Evolutionary conservation across 2,329 filamentous ascomycete genomes (phyloP).

Genomic region (Colletotrichum sp.): DNA sequence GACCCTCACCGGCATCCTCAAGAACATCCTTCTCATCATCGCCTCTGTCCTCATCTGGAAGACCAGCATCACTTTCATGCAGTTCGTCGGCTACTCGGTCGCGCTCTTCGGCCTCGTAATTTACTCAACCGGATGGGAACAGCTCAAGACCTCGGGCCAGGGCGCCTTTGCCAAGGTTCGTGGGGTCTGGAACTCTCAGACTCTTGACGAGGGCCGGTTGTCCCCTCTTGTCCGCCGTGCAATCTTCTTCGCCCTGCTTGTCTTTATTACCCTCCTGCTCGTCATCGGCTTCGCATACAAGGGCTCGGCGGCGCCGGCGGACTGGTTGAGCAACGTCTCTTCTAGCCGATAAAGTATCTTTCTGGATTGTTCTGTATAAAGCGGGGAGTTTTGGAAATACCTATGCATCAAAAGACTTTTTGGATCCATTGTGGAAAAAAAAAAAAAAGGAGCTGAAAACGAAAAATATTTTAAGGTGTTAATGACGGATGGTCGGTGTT

Average conservation of each 20-base stretch:
- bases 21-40: conserved; percentile 83
- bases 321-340: conserved; percentile 4
- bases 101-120: conserved; percentile 60
- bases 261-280: conserved; percentile 24
- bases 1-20: conserved; percentile 85
- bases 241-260: conserved; percentile 18
- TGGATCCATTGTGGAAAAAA: not conserved
- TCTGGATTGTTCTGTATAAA: not conserved
- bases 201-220: conserved; percentile 24
- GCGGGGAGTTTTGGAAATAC: not conserved
- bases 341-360: not conserved
- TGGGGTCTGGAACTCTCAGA: conserved; percentile 20
- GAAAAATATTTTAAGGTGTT: not conserved
- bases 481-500: not conserved
- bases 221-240: conserved; percentile 26
- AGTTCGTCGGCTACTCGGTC: conserved; percentile 79
- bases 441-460: not conserved
- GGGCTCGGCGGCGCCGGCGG: conserved; percentile 2
- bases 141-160: conserved; percentile 25
- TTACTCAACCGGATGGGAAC: conserved; percentile 50
- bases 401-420: not conserved
- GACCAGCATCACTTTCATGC: conserved; percentile 72
- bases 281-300: conserved; percentile 22
- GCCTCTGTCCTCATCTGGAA: conserved; percentile 80
- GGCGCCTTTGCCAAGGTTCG: conserved; percentile 16